Base-by-base conservation (phyloP, 208 protist species). In the Kentomonas sorsogonicus region DNA sequence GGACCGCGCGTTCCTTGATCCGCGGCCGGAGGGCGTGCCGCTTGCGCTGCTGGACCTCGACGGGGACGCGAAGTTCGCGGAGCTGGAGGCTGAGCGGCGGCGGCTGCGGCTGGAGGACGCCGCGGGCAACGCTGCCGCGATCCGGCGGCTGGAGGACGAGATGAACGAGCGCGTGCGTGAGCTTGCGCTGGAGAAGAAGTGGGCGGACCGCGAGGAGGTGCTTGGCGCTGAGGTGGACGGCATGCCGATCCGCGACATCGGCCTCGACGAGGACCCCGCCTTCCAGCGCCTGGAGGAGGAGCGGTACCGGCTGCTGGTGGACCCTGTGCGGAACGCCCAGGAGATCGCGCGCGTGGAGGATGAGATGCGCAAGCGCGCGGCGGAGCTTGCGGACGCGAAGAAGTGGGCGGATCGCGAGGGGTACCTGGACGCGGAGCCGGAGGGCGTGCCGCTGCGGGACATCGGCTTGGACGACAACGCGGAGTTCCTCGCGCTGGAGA, bases 231-330 rank as follows among this genome's bases (percentile, higher is more conserved):
- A 89, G 66, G 76, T 79, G 23, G 83, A 89, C 58, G 87, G 87
- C 33, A 82, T 94, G 78, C 52, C 64, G 16, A 6, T 91, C 25
- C 44, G 60, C 13, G 83, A 94, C 51, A 7, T 94, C 16, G 82
- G 75, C 11, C 78, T 94, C 22, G 87, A 94, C 66, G 44, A 50
- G 15, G 83, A 94, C 72, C 72, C 75, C 38, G 72, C 78, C 53
- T 94, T 91, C 59, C 26, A 40, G 25, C 73, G 78, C 3, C 63
- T 94, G n/a, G 84, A 94, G 66, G 72, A 65, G 16, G 83, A 94
- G 62, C 62, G 84, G 51, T 79, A 79, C 5, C 83, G 74, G 0
- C 67, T 91, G 4, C 72, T 64, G 36, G 77, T 86, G 57, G 79
- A 93, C 52, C 69, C 72, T 3, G 36, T 39, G 0, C 62, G 65